Conservation (phyloP, 371 early-diverging fungal genomes). For the Sporodiniella umbellata region DNA sequence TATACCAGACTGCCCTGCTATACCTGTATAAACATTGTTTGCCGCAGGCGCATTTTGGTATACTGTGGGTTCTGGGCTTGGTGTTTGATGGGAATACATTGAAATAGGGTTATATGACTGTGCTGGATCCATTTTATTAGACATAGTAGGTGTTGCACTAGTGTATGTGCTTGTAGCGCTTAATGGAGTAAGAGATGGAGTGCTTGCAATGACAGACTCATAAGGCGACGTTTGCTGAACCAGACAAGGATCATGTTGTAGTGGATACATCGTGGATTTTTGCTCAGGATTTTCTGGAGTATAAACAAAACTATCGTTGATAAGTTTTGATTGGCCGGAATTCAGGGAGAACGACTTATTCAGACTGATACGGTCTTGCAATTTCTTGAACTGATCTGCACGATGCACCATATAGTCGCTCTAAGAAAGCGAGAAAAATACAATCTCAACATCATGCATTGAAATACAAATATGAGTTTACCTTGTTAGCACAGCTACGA, state of each 20-base stretch:
- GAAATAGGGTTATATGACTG: not conserved
- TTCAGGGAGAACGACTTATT: not conserved
- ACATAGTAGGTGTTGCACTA: slow-evolving; percentile 13
- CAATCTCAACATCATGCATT: not conserved
- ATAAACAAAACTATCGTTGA: slow-evolving; percentile 3
- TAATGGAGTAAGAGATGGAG: slow-evolving; percentile 1
- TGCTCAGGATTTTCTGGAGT: not conserved
- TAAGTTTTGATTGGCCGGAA: slow-evolving; percentile 3
- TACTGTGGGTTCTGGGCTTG: slow-evolving; percentile 20
- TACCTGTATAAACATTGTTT: slow-evolving; percentile 1
- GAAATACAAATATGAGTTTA: slow-evolving; percentile 5
- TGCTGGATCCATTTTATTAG: not conserved
- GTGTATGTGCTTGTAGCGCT: slow-evolving; percentile 15
- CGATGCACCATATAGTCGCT: slow-evolving; percentile 40
- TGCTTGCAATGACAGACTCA: not conserved
- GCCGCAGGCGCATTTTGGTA: slow-evolving; percentile 6
- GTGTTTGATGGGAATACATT: not conserved
- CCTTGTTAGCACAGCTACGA: slow-evolving; percentile 39
- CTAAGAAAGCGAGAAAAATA: slow-evolving; percentile 9
- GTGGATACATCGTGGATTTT: slow-evolving; percentile 27
- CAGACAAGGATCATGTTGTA: slow-evolving; percentile 21
- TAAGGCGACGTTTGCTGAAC: not conserved
- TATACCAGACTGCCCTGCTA: slow-evolving; percentile 2
- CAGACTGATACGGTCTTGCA: slow-evolving; percentile 14
- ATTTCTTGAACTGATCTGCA: slow-evolving; percentile 32